Conservation (phyloP, 2,329 filamentous ascomycete genomes). For the Triangularia verruculosa region DNA sequence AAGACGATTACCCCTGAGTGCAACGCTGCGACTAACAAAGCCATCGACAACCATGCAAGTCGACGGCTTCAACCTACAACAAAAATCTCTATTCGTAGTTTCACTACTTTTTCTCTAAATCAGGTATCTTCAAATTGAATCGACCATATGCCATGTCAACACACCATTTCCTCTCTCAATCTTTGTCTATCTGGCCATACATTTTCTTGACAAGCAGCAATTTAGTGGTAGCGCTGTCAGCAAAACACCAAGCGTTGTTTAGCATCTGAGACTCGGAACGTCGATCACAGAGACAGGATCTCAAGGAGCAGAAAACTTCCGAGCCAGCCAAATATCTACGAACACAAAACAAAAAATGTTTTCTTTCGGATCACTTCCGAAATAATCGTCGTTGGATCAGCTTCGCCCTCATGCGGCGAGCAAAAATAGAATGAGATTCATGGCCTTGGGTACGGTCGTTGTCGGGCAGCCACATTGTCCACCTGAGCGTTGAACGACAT, state of each 20-base stretch:
- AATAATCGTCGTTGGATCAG: neutral
- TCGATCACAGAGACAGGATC: slow-evolving; percentile 15
- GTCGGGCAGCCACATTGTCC: too few relatives aligned
- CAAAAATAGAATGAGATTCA: neutral
- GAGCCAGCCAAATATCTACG: slow-evolving; percentile 17
- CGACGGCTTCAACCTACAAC: neutral
- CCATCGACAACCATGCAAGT: neutral
- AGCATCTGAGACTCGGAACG: slow-evolving; percentile 24
- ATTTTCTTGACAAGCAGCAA: neutral
- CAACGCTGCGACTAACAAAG: neutral
- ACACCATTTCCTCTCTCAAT: neutral
- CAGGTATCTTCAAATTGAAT: neutral
- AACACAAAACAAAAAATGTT: slow-evolving; percentile 21
- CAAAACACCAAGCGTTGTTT: slow-evolving; percentile 14
- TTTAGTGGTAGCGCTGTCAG: slow-evolving; percentile 4
- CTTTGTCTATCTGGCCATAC: neutral
- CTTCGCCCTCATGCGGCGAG: neutral
- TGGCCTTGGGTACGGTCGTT: neutral
- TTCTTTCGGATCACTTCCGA: slow-evolving; percentile 5
- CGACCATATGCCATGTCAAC: neutral
- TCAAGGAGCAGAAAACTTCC: slow-evolving; percentile 15
- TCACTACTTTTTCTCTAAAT: neutral
- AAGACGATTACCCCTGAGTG: slow-evolving; percentile 2
- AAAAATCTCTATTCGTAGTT: neutral
- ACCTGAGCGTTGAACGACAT: too few relatives aligned